These are phyloP conservation scores for Teratosphaeria gauchensis DNA, from an alignment of 2,329 filamentous ascomycete genomes.

Conservation along the genomic window DNA sequence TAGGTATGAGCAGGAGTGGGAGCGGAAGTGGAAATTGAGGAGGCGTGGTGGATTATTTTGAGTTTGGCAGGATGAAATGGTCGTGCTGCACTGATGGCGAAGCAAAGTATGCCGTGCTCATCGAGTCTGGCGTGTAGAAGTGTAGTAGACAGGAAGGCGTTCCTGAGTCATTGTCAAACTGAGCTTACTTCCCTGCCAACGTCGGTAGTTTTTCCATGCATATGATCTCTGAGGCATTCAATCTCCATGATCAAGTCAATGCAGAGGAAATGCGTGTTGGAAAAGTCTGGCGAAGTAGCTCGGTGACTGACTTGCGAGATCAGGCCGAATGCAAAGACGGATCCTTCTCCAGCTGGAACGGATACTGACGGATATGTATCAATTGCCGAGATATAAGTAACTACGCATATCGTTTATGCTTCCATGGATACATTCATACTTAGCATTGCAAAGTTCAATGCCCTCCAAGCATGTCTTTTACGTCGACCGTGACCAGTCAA, in stretches of 20 bases:
- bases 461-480: not conserved
- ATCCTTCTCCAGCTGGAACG: not conserved
- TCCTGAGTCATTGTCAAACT: too few species aligned
- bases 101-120: too few species aligned
- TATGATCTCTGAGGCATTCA: too few species aligned
- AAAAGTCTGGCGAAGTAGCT: too few species aligned
- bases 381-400: not conserved
- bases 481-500: not conserved
- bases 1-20: not conserved
- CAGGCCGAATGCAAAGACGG: not conserved
- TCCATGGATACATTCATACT: too few species aligned
- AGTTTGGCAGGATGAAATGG: not conserved
- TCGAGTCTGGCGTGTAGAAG: too few species aligned
- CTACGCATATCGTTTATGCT: not conserved
- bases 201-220: too few species aligned
- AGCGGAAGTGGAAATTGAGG: not conserved
- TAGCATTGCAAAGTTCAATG: not conserved
- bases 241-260: too few species aligned
- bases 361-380: not conserved
- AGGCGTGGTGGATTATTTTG: not conserved
- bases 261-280: too few species aligned
- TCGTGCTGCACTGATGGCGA: not conserved
- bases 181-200: too few species aligned
- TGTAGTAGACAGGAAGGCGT: too few species aligned
- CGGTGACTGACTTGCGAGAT: not conserved